Conservation (phyloP, 441 rosid species). For the Pelargonium hybrid region DNA sequence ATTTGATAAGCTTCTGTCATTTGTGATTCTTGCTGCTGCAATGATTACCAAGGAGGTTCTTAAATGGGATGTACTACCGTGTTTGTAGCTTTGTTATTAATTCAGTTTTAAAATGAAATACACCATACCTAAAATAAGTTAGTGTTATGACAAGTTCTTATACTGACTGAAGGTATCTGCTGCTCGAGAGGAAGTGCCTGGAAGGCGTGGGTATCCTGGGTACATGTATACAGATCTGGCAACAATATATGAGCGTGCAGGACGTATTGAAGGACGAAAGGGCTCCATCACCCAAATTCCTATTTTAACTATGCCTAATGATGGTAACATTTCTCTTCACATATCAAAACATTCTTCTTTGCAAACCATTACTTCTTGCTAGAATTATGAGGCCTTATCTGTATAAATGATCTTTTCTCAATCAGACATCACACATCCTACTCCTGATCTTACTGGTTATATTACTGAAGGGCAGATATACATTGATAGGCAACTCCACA, state of each 20-base stretch:
- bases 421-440: conserved; percentile 94
- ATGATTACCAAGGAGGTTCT: no score
- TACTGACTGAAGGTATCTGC: conserved; percentile 69
- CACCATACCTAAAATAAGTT: no score
- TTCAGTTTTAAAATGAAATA: no score
- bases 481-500: conserved; percentile 85
- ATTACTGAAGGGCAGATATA: conserved; percentile 99
- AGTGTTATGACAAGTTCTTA: background rate
- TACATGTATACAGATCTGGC: conserved; percentile 99
- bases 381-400: background rate
- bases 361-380: background rate
- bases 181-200: conserved; percentile 99
- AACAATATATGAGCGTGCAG: conserved; percentile 94
- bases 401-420: conserved; percentile 5
- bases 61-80: no score
- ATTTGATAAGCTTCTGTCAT: no score
- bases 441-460: conserved; percentile 98
- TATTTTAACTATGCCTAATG: conserved; percentile 97
- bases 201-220: conserved; percentile 99
- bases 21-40: no score
- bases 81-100: no score
- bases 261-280: conserved; percentile 91
- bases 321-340: conserved; percentile 45
- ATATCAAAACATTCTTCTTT: background rate
- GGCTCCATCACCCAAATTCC: conserved; percentile 99